A percentile compares a stretch with the other conserved stretches of the same genome.
Evolutionary conservation across 1,139 yeast species (phyloP).

Genomic region (Hyphopichia buzzinii): DNA sequence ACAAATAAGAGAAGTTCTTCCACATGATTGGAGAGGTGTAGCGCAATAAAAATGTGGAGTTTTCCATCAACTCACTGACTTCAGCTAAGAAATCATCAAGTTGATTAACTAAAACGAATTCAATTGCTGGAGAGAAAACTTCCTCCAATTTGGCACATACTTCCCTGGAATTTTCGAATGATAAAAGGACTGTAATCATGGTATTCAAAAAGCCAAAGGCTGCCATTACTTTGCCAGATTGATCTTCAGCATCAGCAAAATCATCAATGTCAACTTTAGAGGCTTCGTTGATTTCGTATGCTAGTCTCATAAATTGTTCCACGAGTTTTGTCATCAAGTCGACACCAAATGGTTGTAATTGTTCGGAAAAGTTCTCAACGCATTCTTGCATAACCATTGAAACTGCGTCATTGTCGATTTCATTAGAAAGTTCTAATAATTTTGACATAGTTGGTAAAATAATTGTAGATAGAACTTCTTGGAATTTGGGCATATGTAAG

Average conservation of each 20-base stretch:
- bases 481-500: conserved; percentile 62
- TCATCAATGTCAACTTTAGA: conserved; percentile 48
- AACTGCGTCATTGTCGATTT: conserved; percentile 83
- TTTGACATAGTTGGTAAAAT: conserved; percentile 84
- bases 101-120: conserved; percentile 58
- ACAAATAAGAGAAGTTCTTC: conserved; percentile 61
- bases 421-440: conserved; percentile 70
- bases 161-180: conserved; percentile 79
- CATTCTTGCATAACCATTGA: conserved; percentile 94
- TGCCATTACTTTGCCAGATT: conserved; percentile 80
- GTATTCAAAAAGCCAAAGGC: conserved; percentile 87
- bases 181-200: conserved; percentile 78
- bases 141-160: conserved; percentile 68
- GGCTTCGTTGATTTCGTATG: conserved; percentile 66
- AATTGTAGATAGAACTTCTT: conserved; percentile 61
- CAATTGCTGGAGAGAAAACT: conserved; percentile 71
- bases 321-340: conserved; percentile 78
- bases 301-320: conserved; percentile 75
- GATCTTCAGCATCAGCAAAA: conserved; percentile 44
- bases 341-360: conserved; percentile 90
- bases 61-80: conserved; percentile 80
- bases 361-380: conserved; percentile 84
- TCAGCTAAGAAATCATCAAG: conserved; percentile 83
- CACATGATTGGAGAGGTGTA: conserved; percentile 74
- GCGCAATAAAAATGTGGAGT: conserved; percentile 74